Evolutionary conservation across 2,329 filamentous ascomycete genomes (phyloP), one percentile per base, ranked within the genome.

Genomic region (Aspergillus thermomutatus): DNA sequence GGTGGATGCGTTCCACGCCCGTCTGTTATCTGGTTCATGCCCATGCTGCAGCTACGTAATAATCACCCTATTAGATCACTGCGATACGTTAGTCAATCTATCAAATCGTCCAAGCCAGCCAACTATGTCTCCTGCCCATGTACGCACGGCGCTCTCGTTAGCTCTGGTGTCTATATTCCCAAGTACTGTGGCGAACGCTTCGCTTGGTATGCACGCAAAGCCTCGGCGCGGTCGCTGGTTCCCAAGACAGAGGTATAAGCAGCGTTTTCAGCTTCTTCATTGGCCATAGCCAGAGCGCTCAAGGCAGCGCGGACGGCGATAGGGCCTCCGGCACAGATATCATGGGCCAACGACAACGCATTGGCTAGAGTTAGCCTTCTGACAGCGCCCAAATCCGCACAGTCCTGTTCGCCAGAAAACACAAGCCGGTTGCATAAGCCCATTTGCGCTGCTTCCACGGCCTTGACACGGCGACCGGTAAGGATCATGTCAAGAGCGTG

Each of bases 351-450:
- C n/a, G n/a, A n/a, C n/a, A n/a, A n/a, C n/a, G n/a, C n/a, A n/a
- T n/a, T n/a, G n/a, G n/a, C 63, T 85, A 82, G 43, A 97, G 84
- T 11, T 91, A 88, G 75, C 91, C 89, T 23, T 85, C 82, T 53
- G 8, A 89, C 90, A 64, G 84, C 84, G 60, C 83, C 83, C 50
- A 89, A 79, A 19, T 90, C 88, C 34, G 78, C 76, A 5, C 79
- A 77, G 53, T 87, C 78, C 51, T 89, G 67, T 31, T 72, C 72
- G 43, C 77, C 75, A 23, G 96, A 82, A 74, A 96, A 89, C 25
- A 97, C 91, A 31, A 97, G 77, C n/a, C 93, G 82, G 75, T 97
- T 92, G 47, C 90, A 92, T 34, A 99, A 81, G 1, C 94, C 94
- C 19, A 97, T 77, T 72, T 94, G 94, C 75, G 96, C 96, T 0